These are phyloP conservation scores for Kockiozyma suomiensis DNA, from an alignment of 805 yeast species.

Conservation along the genomic window DNA sequence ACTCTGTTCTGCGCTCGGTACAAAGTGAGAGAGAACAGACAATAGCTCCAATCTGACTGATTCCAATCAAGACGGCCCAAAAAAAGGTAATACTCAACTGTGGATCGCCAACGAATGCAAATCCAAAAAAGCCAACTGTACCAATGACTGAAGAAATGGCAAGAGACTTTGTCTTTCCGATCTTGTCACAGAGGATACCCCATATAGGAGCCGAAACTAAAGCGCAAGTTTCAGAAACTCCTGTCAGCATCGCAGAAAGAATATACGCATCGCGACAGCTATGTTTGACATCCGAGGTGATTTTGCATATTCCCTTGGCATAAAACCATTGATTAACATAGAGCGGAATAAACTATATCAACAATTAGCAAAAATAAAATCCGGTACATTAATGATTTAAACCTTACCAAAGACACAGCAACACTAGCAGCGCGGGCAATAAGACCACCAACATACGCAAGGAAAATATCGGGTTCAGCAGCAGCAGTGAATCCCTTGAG, in stretches of 20 bases:
- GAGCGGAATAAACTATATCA: slow-evolving; percentile 65
- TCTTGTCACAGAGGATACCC: slow-evolving; percentile 59
- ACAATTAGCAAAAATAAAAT: too few species aligned
- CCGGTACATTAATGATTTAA: too few species aligned
- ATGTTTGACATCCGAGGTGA: slow-evolving; percentile 37
- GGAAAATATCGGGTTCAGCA: slow-evolving; percentile 48
- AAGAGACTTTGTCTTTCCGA: slow-evolving; percentile 46
- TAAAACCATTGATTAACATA: slow-evolving; percentile 60
- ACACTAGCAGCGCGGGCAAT: slow-evolving; percentile 67
- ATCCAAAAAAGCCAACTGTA: slow-evolving; percentile 48
- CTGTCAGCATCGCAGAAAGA: slow-evolving; percentile 67
- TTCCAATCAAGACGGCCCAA: slow-evolving; percentile 55
- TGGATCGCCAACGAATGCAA: slow-evolving; percentile 44
- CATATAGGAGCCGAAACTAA: slow-evolving; percentile 64
- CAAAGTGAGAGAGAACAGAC: slow-evolving; percentile 66
- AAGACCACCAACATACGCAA: slow-evolving; percentile 64
- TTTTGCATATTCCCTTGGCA: slow-evolving; percentile 53
- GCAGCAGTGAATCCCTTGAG: slow-evolving; percentile 54
- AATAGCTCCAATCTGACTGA: slow-evolving; percentile 63
- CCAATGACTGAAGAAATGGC: slow-evolving; percentile 50
- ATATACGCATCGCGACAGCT: slow-evolving; percentile 65
- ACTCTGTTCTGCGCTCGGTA: slow-evolving; percentile 49
- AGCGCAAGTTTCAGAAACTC: slow-evolving; percentile 62
- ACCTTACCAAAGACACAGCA: slow-evolving; percentile 33
- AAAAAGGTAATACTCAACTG: slow-evolving; percentile 43